A percentile compares a stretch with the other conserved stretches of the same genome.
phyloP scores from a whole-genome alignment of 208 protist species.

The Leishmania arabica region DNA sequence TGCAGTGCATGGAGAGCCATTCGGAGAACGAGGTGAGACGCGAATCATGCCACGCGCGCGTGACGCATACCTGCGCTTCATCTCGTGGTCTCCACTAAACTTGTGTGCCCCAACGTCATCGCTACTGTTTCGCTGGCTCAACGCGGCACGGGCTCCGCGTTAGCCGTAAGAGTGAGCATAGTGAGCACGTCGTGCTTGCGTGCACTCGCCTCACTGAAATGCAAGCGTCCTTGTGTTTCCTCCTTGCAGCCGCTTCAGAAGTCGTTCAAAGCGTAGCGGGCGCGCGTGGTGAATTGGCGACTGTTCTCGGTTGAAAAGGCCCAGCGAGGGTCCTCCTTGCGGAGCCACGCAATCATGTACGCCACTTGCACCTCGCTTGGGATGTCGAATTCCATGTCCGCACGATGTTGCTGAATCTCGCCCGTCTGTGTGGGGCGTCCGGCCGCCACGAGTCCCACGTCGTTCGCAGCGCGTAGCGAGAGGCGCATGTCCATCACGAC shows the following conservation, averaged over 20 bases:
- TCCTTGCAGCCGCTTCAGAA: constrained; percentile 41
- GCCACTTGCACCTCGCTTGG: constrained; percentile 85
- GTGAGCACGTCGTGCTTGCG: not conserved
- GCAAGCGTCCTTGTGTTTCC: not conserved
- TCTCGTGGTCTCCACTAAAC: not conserved
- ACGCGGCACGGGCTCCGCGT: not conserved
- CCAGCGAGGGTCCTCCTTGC: constrained; percentile 93
- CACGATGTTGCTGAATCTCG: constrained; percentile 80
- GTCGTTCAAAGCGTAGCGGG: constrained; percentile 85
- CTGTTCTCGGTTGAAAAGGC: constrained; percentile 91
- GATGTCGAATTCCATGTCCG: constrained; percentile 90
- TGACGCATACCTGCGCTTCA: not conserved
- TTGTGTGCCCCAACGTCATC: not conserved
- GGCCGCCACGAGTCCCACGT: constrained; percentile 77
- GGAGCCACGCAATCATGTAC: constrained; percentile 92
- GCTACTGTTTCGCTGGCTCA: not conserved
- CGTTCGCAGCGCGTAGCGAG: constrained; percentile 86
- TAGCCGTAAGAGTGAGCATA: not conserved
- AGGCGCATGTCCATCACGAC: constrained; percentile 82
- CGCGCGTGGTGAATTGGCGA: constrained; percentile 81
- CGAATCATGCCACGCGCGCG: not conserved
- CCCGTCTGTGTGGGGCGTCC: constrained; percentile 79
- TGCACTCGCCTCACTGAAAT: not conserved
- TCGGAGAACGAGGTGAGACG: not conserved
- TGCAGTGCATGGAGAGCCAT: not conserved